Conservation (phyloP, 257 asterid genomes). For the Leonotis leonurus region DNA sequence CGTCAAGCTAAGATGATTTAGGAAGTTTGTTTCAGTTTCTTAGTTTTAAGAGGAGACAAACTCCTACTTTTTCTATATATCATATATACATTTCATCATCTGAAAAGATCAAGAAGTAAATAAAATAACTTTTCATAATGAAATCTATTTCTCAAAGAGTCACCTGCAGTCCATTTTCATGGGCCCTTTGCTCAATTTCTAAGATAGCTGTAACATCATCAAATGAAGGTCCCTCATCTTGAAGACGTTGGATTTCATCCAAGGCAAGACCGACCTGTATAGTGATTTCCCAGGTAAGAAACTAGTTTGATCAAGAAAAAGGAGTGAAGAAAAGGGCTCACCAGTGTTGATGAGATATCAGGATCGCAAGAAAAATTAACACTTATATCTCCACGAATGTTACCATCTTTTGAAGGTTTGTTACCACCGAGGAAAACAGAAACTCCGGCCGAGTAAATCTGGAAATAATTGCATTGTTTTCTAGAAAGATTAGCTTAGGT, state of each 20-base stretch:
- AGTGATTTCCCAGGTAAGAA: conserved; percentile 19
- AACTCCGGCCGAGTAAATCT: conserved; percentile 94
- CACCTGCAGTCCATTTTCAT: conserved; percentile 95
- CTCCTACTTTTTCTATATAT: neutral
- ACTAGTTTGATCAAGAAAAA: conserved; percentile 20
- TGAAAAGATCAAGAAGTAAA: neutral
- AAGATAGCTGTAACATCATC: conserved; percentile 64
- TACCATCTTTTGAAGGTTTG: conserved; percentile 77
- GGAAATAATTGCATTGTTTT: conserved; percentile 17
- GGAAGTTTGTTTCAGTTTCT: neutral
- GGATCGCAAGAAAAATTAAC: conserved; percentile 93
- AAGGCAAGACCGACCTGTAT: conserved; percentile 74
- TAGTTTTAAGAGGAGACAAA: neutral
- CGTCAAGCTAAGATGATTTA: neutral
- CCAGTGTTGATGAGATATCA: conserved; percentile 75
- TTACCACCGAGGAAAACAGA: conserved; percentile 94
- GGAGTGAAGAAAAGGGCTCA: conserved; percentile 23
- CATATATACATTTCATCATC: neutral
- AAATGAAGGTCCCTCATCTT: conserved; percentile 71
- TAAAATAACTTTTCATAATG: too few relatives aligned
- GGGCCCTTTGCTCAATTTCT: conserved; percentile 93
- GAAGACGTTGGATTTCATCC: conserved; percentile 81
- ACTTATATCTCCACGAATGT: conserved; percentile 85
- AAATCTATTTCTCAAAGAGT: conserved; percentile 10
- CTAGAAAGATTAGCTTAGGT: conserved; percentile 8